Percentiles rank a stretch among this genome's conserved stretches.
These are phyloP conservation scores for Jatropha curcas DNA, from an alignment of 345 rosid genomes.

Conservation along the genomic window DNA sequence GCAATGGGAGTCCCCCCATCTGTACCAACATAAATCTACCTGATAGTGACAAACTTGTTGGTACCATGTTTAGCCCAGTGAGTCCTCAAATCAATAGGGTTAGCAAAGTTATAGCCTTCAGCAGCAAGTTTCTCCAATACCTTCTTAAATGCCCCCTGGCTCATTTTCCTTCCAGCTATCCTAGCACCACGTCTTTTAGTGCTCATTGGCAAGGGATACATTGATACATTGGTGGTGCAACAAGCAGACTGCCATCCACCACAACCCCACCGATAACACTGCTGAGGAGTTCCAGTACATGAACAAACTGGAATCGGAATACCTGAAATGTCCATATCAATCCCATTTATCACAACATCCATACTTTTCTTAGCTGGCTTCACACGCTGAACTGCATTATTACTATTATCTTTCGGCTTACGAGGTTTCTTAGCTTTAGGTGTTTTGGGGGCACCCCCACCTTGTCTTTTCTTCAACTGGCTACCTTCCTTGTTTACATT, in stretches of 20 bases:
- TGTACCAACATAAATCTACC: conserved; percentile 48
- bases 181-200: conserved; percentile 94
- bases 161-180: conserved; percentile 98
- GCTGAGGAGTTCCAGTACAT: conserved; percentile 92
- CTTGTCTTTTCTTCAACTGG: conserved; percentile 68
- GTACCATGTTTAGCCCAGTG: conserved; percentile 99
- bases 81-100: conserved; percentile 80
- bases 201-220: conserved; percentile 96
- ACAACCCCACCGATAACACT: conserved; percentile 98
- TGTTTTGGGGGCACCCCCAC: conserved; percentile 45
- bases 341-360: conserved; percentile 80
- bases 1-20: conserved; percentile 22
- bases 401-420: conserved; percentile 69
- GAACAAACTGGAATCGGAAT: conserved; percentile 91
- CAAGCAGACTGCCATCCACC: conserved; percentile 99
- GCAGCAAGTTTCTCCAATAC: conserved; percentile 92
- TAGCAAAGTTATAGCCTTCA: conserved; percentile 76
- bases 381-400: conserved; percentile 45
- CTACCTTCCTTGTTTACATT: conserved; percentile 42
- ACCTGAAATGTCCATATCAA: conserved; percentile 81
- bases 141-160: conserved; percentile 96
- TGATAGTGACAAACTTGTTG: conserved; percentile 97
- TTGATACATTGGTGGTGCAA: conserved; percentile 84
- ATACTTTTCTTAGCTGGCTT: conserved; percentile 81
- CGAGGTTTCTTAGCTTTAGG: conserved; percentile 77